Evolutionary conservation across 768 basidiomycete genomes (phyloP).

Genomic region (Lactarius quietus): DNA sequence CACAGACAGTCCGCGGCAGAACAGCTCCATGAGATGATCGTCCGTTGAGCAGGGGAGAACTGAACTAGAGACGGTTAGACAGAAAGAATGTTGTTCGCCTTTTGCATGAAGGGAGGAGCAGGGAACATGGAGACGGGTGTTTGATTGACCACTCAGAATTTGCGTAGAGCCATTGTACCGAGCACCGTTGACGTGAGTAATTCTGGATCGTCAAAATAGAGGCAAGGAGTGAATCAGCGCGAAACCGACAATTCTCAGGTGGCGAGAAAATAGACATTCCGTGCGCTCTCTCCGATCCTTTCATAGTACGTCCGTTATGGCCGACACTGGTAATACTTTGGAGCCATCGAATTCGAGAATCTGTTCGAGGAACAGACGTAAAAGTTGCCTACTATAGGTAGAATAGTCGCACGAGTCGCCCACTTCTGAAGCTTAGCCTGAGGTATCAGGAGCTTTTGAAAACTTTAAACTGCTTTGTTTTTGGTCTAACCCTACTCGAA

Average conservation of each 20-base stretch:
- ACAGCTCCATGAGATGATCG: background rate
- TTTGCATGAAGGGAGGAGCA: background rate
- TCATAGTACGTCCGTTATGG: background rate
- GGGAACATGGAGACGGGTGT: background rate
- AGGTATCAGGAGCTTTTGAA: too few species aligned
- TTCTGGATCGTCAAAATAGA: too few species aligned
- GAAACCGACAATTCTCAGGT: too few species aligned
- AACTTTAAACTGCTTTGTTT: too few species aligned
- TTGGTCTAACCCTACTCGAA: background rate
- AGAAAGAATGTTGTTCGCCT: background rate
- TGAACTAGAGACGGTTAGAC: background rate
- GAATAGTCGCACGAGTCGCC: background rate
- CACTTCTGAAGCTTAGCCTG: constrained; percentile 3
- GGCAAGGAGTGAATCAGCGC: too few species aligned
- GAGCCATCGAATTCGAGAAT: background rate
- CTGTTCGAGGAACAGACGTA: background rate
- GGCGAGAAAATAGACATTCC: background rate
- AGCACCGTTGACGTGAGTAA: background rate
- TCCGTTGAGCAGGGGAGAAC: background rate
- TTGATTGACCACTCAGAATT: background rate
- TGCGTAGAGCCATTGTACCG: background rate
- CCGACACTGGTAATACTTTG: background rate
- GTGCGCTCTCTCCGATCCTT: background rate
- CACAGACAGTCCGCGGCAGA: background rate
- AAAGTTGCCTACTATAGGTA: background rate